Conservation (phyloP, 768 basidiomycete genomes). For the Collybia nuda region DNA sequence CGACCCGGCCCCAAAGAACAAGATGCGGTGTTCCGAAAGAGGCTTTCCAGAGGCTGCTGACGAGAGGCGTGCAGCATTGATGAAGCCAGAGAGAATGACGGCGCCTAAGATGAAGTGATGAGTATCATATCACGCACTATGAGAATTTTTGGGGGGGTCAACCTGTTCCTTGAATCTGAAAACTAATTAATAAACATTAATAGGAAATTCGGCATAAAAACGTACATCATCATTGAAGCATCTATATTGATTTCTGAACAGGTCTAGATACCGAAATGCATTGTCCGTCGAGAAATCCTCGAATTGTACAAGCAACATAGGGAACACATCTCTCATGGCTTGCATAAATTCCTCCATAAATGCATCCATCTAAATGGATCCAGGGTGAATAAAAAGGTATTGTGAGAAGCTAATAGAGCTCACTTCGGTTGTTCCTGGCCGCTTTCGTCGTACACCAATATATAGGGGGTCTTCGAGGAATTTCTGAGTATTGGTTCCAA, state of each 20-base stretch:
- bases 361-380: constrained; percentile 52
- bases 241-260: constrained; percentile 55
- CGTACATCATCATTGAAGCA: constrained; percentile 77
- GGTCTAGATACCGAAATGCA: constrained; percentile 71
- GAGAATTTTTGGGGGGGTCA: constrained; percentile 1
- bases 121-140: neutral
- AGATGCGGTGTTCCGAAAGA: constrained; percentile 72
- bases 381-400: neutral
- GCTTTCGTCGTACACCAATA: constrained; percentile 61
- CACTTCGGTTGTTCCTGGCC: constrained; percentile 46
- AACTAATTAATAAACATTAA: neutral
- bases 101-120: constrained; percentile 40
- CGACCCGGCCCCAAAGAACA: constrained; percentile 91
- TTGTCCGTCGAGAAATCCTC: constrained; percentile 80
- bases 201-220: constrained; percentile 3
- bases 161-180: constrained; percentile 68
- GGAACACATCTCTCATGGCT: constrained; percentile 64
- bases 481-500: constrained; percentile 73
- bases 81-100: constrained; percentile 73
- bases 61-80: constrained; percentile 67
- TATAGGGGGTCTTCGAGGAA: constrained; percentile 74
- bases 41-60: constrained; percentile 52
- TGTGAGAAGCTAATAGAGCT: too few species aligned
- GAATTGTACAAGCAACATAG: constrained; percentile 69
- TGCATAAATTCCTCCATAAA: constrained; percentile 81